A percentile compares a stretch with the other conserved stretches of the same genome.
These are phyloP conservation scores for Paxillus involutus DNA, from an alignment of 768 basidiomycete genomes.

Conservation along the genomic window DNA sequence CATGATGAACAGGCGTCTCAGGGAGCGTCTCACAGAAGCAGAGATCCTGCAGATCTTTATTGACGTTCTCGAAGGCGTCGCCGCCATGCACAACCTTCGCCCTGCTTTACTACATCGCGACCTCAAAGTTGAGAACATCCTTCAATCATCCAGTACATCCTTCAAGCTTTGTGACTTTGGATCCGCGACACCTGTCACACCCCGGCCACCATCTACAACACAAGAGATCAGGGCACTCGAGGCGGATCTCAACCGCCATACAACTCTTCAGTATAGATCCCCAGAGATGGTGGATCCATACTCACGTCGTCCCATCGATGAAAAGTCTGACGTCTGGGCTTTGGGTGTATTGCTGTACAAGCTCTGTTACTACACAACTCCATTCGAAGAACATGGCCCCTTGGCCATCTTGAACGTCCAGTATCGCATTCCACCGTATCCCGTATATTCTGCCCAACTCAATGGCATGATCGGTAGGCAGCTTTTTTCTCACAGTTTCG, in stretches of 20 bases:
- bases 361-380: conserved; percentile 98
- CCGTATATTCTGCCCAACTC: conserved; percentile 81
- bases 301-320: conserved; percentile 79
- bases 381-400: conserved; percentile 97
- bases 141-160: conserved; percentile 78
- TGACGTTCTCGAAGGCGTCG: conserved; percentile 96
- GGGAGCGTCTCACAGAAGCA: conserved; percentile 91
- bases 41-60: conserved; percentile 98
- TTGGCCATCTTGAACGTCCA: conserved; percentile 96
- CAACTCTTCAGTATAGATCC: conserved; percentile 96
- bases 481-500: not conserved
- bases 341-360: conserved; percentile 96
- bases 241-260: conserved; percentile 89
- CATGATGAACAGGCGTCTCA: conserved; percentile 96
- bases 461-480: conserved; percentile 77
- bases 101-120: conserved; percentile 94
- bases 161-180: conserved; percentile 99
- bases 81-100: conserved; percentile 91
- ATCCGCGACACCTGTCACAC: conserved; percentile 75
- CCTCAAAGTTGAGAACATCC: conserved; percentile 98
- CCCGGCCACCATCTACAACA: conserved; percentile 69
- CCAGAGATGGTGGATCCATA: conserved; percentile 98
- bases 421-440: conserved; percentile 88
- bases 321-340: conserved; percentile 98
- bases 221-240: conserved; percentile 88